phyloP scores from a whole-genome alignment of 2,329 filamentous ascomycete species.

The Pestalotiopsis sp. region DNA sequence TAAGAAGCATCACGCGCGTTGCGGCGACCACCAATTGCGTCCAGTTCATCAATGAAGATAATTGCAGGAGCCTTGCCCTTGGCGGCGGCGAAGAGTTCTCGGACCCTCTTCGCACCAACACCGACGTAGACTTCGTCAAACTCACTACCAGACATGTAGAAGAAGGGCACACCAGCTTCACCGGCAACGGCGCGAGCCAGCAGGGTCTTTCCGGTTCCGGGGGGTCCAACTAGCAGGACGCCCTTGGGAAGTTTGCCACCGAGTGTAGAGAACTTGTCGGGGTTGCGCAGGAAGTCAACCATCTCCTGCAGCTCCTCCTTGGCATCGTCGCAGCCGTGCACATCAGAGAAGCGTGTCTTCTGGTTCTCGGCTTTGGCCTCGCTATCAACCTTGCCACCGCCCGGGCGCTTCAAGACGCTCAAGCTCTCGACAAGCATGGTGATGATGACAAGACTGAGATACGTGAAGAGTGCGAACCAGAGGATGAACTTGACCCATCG shows the following conservation, averaged over 20 bases:
- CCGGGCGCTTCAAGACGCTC: slow-evolving; percentile 78
- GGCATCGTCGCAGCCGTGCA: slow-evolving; percentile 96
- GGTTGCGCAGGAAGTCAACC: slow-evolving; percentile 93
- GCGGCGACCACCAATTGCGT: slow-evolving; percentile 92
- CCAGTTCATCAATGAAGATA: slow-evolving; percentile 92
- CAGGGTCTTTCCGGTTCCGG: slow-evolving; percentile 96
- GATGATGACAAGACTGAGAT: slow-evolving; percentile 77
- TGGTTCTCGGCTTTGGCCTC: slow-evolving; percentile 94
- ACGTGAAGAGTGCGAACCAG: slow-evolving; percentile 77
- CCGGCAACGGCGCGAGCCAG: slow-evolving; percentile 94
- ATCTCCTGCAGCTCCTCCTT: slow-evolving; percentile 98
- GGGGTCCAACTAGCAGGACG: slow-evolving; percentile 91
- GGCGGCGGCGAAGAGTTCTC: slow-evolving; percentile 85
- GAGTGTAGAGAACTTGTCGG: slow-evolving; percentile 89
- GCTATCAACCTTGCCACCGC: slow-evolving; percentile 69
- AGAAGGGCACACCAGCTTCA: slow-evolving; percentile 97
- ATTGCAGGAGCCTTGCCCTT: slow-evolving; percentile 88
- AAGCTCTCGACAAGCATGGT: slow-evolving; percentile 83
- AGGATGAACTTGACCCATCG: slow-evolving; percentile 89
- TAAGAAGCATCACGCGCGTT: slow-evolving; percentile 93
- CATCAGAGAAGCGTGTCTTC: slow-evolving; percentile 87
- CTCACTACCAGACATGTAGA: slow-evolving; percentile 99
- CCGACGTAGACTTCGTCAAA: slow-evolving; percentile 99
- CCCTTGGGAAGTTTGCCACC: slow-evolving; percentile 97
- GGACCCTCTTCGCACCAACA: slow-evolving; percentile 93